Conservation (phyloP, 1,284 basidiomycete species). For the Erythrobasidium hasegawianum region DNA sequence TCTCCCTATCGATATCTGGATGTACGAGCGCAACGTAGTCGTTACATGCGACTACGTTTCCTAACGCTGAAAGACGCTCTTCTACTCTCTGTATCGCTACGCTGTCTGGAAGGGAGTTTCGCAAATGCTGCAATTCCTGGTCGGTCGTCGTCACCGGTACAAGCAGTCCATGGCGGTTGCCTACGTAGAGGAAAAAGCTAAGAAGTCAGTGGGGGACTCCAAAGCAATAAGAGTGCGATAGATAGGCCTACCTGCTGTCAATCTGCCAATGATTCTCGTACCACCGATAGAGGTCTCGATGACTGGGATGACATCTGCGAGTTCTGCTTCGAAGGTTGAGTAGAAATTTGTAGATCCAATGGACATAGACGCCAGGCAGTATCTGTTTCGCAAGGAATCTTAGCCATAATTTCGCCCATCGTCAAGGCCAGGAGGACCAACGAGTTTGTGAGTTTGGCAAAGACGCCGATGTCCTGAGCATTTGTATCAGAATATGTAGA, state of each 20-base stretch:
- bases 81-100: slow-evolving; percentile 94
- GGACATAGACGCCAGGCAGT: slow-evolving; percentile 63
- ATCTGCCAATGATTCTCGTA: slow-evolving; percentile 86
- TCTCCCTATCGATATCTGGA: slow-evolving; percentile 96
- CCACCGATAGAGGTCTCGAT: slow-evolving; percentile 95
- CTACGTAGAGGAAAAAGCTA: too few species aligned
- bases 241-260: slow-evolving; percentile 74
- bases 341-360: slow-evolving; percentile 93
- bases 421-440: slow-evolving; percentile 41
- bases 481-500: neutral
- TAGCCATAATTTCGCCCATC: neutral
- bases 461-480: slow-evolving; percentile 44
- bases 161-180: slow-evolving; percentile 91
- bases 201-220: too few species aligned
- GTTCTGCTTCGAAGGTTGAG: slow-evolving; percentile 92
- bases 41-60: slow-evolving; percentile 99
- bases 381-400: slow-evolving; percentile 53
- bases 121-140: slow-evolving; percentile 95
- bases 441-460: slow-evolving; percentile 82
- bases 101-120: slow-evolving; percentile 88
- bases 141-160: slow-evolving; percentile 95
- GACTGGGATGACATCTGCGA: slow-evolving; percentile 90
- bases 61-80: slow-evolving; percentile 90
- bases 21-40: slow-evolving; percentile 96
- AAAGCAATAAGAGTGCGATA: too few species aligned